Base-by-base conservation (phyloP, 768 basidiomycete species). In the Boletus pseudo-olivaceus region DNA sequence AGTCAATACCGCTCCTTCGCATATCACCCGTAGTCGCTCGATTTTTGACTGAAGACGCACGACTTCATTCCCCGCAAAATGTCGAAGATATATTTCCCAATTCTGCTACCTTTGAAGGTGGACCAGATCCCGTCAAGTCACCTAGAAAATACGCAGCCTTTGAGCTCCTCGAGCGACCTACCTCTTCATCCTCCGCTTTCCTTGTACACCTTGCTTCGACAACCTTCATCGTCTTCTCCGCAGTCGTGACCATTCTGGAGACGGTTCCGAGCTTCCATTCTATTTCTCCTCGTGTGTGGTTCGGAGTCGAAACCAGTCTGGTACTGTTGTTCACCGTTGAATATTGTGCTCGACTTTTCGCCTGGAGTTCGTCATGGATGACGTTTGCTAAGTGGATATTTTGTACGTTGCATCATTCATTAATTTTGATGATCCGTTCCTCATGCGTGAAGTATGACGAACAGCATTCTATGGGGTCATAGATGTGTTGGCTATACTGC, bases 241-340 rank as follows among this genome's bases (percentile, higher is more conserved):
- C 90, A 1, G 58, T 88, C 37, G 82, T 92, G 27, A 92, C 90
- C 0, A 76, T 90, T 5, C 72, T 92, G 26, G 90, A 92, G 68
- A 92, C 90, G 0, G 84, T 92, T 1, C 90, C 88, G 0, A 78
- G 82, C 1, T 84, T 91, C 58, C 88, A 88, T 65, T 78, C 80
- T 10, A 82, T 85, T 3, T 80, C 84, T 3, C 82, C 80, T 14
- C 75, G 83, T 35, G 75, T 87, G 7, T 92, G 93, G 83, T 96
- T 96, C 57, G 93, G 93, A 1, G 66, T 93, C 20, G 93, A 95
- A 73, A 93, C 92, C 17, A 84, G 80, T 48, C 70, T 95, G 10
- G 93, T 95, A 26, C 82, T 85, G 45, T 67, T 94, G 3, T 96
- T 95, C 69, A 94, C 93, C 0, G 76, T 92, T 53, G 93, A 97